Conservation (phyloP, 768 basidiomycete genomes). For the Cantharellus cinnabarinus region DNA sequence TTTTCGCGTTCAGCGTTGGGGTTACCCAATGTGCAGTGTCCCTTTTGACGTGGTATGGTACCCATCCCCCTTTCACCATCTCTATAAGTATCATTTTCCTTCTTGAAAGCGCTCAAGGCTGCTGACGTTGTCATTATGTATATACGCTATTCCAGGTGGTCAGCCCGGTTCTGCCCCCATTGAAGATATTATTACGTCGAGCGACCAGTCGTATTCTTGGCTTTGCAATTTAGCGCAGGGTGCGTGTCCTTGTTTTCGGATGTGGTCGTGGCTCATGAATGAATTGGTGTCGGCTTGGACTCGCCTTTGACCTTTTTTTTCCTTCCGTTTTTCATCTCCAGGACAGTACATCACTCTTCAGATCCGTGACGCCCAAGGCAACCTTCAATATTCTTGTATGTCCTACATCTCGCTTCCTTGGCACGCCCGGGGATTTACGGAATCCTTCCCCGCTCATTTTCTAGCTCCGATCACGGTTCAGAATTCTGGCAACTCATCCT, state of each 20-base stretch:
- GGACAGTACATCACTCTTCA: conserved; percentile 15
- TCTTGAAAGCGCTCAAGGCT: background rate
- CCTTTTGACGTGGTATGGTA: conserved; percentile 5
- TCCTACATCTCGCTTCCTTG: background rate
- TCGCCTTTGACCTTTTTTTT: too few species aligned
- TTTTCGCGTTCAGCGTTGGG: background rate
- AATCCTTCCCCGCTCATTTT: background rate
- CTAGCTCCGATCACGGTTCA: conserved; percentile 5
- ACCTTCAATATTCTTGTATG: conserved; percentile 8
- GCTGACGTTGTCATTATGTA: background rate
- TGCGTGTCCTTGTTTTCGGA: conserved; percentile 1
- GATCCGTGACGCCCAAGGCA: conserved; percentile 16
- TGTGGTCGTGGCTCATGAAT: background rate
- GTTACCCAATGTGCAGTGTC: background rate
- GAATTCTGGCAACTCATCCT: background rate
- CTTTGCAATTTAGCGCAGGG: conserved; percentile 10
- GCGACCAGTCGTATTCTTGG: conserved; percentile 9
- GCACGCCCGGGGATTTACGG: background rate
- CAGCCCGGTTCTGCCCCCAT: conserved; percentile 10
- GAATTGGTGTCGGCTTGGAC: too few species aligned
- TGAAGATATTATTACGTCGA: conserved; percentile 9
- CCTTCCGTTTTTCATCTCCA: background rate
- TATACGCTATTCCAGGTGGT: conserved; percentile 13
- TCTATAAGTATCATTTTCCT: background rate
- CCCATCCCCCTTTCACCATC: conserved; percentile 6